phyloP scores from a whole-genome alignment of 768 basidiomycete genomes.

The Neoboletus subvelutipes region DNA sequence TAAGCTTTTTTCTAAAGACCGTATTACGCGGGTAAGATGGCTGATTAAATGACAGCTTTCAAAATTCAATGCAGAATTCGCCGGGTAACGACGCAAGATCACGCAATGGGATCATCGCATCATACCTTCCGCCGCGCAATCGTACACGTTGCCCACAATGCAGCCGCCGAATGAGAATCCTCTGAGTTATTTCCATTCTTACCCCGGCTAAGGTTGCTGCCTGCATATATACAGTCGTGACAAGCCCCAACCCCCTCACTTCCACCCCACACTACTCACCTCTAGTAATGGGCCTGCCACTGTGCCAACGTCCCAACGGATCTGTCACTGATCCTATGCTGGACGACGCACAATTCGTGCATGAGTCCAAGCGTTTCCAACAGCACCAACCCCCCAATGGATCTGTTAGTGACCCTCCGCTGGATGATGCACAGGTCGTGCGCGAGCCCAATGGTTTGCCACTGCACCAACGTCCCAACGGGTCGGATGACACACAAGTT shows the following conservation, averaged over 20 bases:
- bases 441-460: neutral
- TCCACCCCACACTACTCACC: neutral
- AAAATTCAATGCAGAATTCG: neutral
- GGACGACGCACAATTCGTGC: neutral
- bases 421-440: neutral
- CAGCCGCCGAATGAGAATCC: neutral
- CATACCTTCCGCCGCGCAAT: conserved; percentile 9
- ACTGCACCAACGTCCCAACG: neutral
- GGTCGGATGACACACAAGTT: neutral
- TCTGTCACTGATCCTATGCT: neutral
- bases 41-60: conserved; percentile 2
- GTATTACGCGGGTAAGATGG: neutral
- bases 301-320: conserved; percentile 1
- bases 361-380: neutral
- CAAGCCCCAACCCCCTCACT: neutral
- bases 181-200: neutral
- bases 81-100: conserved; percentile 30
- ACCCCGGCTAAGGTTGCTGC: neutral
- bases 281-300: conserved; percentile 24
- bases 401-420: neutral
- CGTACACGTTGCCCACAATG: neutral
- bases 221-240: conserved; percentile 9
- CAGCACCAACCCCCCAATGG: neutral
- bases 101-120: conserved; percentile 29
- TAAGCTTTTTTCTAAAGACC: neutral